phyloP scores from a whole-genome alignment of 2,329 filamentous ascomycete species.

The Camillea tinctor region DNA sequence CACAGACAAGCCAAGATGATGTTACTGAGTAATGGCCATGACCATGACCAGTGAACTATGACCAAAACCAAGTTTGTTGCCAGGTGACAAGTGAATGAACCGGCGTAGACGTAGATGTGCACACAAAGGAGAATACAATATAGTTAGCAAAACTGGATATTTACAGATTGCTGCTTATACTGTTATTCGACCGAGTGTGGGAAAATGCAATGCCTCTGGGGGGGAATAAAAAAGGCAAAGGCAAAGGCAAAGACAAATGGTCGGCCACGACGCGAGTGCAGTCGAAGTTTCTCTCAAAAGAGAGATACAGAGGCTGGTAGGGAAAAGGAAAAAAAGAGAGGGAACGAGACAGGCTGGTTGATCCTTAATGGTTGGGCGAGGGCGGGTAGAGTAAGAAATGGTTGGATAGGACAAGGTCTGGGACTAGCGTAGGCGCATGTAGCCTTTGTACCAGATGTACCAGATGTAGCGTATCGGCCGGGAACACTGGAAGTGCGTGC shows the following conservation, averaged over 20 bases:
- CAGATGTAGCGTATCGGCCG: background rate
- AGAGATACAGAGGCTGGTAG: constrained; percentile 2
- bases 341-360: background rate
- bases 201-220: background rate
- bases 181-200: background rate
- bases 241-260: constrained; percentile 4
- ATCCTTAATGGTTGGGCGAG: background rate
- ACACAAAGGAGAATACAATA: constrained; percentile 2
- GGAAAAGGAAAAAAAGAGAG: background rate
- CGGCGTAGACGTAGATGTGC: background rate
- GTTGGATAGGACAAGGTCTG: background rate
- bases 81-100: background rate
- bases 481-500: background rate
- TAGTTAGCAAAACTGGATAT: constrained; percentile 1
- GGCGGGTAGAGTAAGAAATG: constrained; percentile 1
- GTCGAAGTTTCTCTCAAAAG: constrained; percentile 10
- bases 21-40: constrained; percentile 14
- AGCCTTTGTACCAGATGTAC: too few species aligned
- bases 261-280: constrained; percentile 10
- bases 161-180: constrained; percentile 1
- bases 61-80: background rate
- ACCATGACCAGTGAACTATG: constrained; percentile 1
- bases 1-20: constrained; percentile 17
- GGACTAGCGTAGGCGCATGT: background rate
- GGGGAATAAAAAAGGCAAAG: background rate